Base-by-base conservation (phyloP, 768 basidiomycete species). In the Phanerodontia chrysosporium region DNA sequence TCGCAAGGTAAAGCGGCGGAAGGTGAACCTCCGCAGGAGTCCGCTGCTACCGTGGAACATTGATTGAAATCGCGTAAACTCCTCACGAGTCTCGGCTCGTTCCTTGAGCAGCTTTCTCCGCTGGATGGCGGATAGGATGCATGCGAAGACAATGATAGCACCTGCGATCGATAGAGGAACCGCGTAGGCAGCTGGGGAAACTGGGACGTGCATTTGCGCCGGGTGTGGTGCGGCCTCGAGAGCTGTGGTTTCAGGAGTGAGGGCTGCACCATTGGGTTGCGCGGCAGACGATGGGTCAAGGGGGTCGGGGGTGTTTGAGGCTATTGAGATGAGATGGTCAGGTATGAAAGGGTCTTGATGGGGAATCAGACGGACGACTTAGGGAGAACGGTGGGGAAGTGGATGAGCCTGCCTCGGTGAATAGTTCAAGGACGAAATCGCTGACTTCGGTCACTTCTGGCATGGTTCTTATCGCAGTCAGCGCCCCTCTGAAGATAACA, bases 81-180 rank as follows among this genome's bases (percentile, higher is more conserved):
- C 55, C 35, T 39, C 36, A 21, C 49, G 36, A 2, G 54, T 58
- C 21, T 9, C 51, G n/a, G 49, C 51, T n/a, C 66, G 69, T 49
- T 72, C 67, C 21, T 32, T 30, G 22, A 52, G 51, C 36, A 69
- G 71, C 57, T 67, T 56, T 48, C 69, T 64, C 29, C 69, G 68
- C 48, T 71, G 72, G 36, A 66, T 64, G 6, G 69, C 46, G 45
- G 57, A 61, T 30, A 73, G 59, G 3, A 63, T 63, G 35, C 55
- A 62, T 0, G 72, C 72, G 35, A 63, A 54, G 45, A 75, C 55
- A 49, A 73, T 49, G 54, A 74, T 68, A 10, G 62, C 58, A 36
- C 60, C 69, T 5, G 72, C 67, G 49, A 75, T 65, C 14, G 71
- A 64, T 45, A 75, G 69, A 1, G 74, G 74, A 21, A 75, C 69